Evolutionary conservation across 164 flowering plant species (phyloP), one percentile per base, ranked within the genome.

Genomic region (Dillenia suffruticosa): DNA sequence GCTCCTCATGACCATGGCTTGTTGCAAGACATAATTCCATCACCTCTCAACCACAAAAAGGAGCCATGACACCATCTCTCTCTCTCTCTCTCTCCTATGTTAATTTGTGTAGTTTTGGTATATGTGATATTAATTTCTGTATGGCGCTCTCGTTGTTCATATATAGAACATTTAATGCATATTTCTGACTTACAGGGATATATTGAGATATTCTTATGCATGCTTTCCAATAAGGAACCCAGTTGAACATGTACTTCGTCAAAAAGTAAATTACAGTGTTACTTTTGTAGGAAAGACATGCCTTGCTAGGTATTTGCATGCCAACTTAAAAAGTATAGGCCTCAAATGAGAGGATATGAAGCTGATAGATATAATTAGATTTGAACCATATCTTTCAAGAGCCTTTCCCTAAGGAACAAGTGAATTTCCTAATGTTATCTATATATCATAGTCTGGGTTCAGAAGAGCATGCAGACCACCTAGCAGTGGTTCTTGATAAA

Each of bases 1-100:
- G 50, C 59, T 63, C 76, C 74, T 26, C 40, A 26, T 67, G 84
- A 80, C 59, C 72, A 76, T 66, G 87, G 87, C 43, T 73, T 82
- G 13, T 56, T 82, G 70, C 84, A 82, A 64, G 84, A 82, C 68
- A 68, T 82, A 44, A 70, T 80, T 53, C 76, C 81, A 2, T 56
- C 83, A 11, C 40, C 40, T 26, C 71, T 70, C 70, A 19, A 49
- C 54, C 68, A 64, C n/a, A 66, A 70, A 52, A 71, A 70, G 12
- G 59, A 69, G 55, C 84, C 74, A 50, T 77, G 72, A 77, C 56
- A 9, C n/a, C 1, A 8, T 16, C 40, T 12, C 11, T 52, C 60
- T 47, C 44, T 62, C 56, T 51, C 49, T 44, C 12, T 9, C 16
- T 47, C 44, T 49, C 2, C 40, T 44, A 46, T 58, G 67, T 64